phyloP scores from a whole-genome alignment of 192 early-diverging fungal species.

The Piromyces finnis region DNA sequence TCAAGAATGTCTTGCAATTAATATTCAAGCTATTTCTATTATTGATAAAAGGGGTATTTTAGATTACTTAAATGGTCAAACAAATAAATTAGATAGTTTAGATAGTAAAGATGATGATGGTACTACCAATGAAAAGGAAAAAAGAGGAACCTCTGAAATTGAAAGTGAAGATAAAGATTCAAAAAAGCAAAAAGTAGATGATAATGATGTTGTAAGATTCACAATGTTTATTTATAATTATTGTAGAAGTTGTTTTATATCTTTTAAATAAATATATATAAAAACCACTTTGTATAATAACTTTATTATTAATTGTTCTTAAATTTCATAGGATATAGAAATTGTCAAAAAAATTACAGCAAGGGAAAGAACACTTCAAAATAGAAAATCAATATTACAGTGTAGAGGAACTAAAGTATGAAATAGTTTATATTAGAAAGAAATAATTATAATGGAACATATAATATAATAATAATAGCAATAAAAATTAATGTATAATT shows the following conservation, averaged over 20 bases:
- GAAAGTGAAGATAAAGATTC: constrained; percentile 6
- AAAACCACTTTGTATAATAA: too few species aligned
- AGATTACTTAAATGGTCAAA: constrained; percentile 50
- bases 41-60: constrained; percentile 51
- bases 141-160: neutral
- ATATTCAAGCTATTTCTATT: constrained; percentile 48
- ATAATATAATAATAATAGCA: too few species aligned
- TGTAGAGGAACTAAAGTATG: neutral
- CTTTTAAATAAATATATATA: too few species aligned
- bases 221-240: too few species aligned
- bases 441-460: too few species aligned
- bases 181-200: neutral
- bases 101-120: neutral
- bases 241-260: too few species aligned
- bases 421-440: too few species aligned
- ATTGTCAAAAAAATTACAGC: neutral
- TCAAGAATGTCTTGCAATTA: constrained; percentile 30
- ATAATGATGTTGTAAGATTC: neutral
- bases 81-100: constrained; percentile 3
- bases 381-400: neutral
- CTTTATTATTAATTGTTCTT: too few species aligned
- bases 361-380: neutral
- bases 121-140: neutral
- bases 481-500: too few species aligned
- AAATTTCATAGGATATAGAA: neutral